These are phyloP conservation scores for Cladorrhinum samala DNA, from an alignment of 495 filamentous ascomycete species.

Conservation along the genomic window DNA sequence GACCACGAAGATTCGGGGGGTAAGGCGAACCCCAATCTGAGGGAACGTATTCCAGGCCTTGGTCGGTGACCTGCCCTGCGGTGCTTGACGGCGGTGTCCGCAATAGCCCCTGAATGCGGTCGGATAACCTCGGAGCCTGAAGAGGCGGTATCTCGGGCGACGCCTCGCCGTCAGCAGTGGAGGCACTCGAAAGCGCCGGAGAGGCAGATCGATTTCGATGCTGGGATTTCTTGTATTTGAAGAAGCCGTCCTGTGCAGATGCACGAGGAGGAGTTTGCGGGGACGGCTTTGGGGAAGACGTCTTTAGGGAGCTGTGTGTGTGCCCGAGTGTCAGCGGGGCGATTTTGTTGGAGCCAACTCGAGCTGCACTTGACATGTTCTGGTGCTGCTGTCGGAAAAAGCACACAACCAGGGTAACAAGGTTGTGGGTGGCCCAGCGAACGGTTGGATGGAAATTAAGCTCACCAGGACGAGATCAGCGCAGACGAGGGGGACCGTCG, in stretches of 20 bases:
- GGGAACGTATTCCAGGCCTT: constrained; percentile 47
- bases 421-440: constrained; percentile 6
- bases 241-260: constrained; percentile 43
- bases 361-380: not conserved
- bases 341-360: not conserved
- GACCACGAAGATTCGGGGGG: constrained; percentile 45
- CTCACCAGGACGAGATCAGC: constrained; percentile 49
- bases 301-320: constrained; percentile 31
- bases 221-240: constrained; percentile 13
- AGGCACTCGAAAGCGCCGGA: constrained; percentile 45
- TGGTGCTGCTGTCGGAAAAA: no score
- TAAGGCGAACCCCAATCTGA: constrained; percentile 74
- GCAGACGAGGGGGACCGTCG: constrained; percentile 49
- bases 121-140: constrained; percentile 42
- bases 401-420: no score
- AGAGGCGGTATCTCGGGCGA: constrained; percentile 50
- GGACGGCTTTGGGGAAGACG: constrained; percentile 45
- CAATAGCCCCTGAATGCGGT: constrained; percentile 40
- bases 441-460: constrained; percentile 11
- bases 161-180: constrained; percentile 47
- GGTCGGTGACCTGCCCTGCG: constrained; percentile 1
- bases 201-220: constrained; percentile 24
- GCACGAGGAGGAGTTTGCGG: constrained; percentile 46
- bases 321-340: constrained; percentile 9
- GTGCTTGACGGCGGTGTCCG: constrained; percentile 39